A percentile compares a stretch with the other conserved stretches of the same genome.
Conservation (phyloP, 805 yeast genomes). For the Lachancea fermentati region DNA sequence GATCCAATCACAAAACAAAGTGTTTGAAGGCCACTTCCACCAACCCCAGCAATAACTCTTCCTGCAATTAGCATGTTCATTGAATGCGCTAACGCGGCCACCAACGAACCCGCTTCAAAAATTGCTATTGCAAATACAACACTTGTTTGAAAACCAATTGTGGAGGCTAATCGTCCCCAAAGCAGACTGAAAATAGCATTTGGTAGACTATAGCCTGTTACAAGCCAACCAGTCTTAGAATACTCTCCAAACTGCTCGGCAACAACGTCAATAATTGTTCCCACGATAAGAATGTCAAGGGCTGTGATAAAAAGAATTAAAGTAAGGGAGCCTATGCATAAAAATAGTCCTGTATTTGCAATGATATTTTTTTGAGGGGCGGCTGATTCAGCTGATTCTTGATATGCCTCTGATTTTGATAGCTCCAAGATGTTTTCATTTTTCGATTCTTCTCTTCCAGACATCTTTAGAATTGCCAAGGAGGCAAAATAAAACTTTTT, state of each 20-base stretch:
- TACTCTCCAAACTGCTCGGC: conserved; percentile 45
- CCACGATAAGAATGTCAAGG: conserved; percentile 52
- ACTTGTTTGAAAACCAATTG: conserved; percentile 50
- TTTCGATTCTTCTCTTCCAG: too few species aligned
- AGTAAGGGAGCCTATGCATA: conserved; percentile 16
- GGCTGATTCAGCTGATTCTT: too few species aligned
- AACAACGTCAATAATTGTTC: conserved; percentile 45
- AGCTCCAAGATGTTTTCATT: too few species aligned
- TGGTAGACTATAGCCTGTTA: conserved; percentile 49
- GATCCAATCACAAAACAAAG: conserved; percentile 51
- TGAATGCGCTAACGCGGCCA: conserved; percentile 48
- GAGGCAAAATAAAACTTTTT: too few species aligned
- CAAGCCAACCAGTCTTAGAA: conserved; percentile 52
- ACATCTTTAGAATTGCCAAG: too few species aligned
- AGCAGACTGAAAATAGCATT: conserved; percentile 48
- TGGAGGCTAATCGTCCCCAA: conserved; percentile 52
- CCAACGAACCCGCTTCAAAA: conserved; percentile 58
- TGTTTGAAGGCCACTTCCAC: conserved; percentile 63
- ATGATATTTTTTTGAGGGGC: too few species aligned
- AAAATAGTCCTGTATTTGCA: conserved; percentile 1
- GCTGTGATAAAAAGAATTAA: conserved; percentile 35
- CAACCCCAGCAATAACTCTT: conserved; percentile 63
- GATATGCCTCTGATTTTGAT: too few species aligned
- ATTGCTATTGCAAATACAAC: conserved; percentile 43
- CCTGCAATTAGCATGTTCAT: conserved; percentile 66